These are phyloP conservation scores for Phytophthora pistaciae DNA, from an alignment of 352 stramenopile genomes.

Conservation along the genomic window DNA sequence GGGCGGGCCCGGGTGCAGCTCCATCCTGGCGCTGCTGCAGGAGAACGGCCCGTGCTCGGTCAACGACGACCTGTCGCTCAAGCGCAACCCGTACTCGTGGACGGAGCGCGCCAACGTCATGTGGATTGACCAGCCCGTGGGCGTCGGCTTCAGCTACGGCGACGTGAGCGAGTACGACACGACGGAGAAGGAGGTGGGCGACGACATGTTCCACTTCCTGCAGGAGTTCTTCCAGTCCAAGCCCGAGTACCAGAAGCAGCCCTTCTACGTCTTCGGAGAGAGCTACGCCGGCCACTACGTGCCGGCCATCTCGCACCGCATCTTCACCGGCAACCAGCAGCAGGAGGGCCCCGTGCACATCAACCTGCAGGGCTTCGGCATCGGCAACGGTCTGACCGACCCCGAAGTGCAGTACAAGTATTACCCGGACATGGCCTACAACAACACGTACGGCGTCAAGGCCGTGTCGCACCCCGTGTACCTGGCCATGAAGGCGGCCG, in stretches of 20 bases:
- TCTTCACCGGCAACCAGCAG: conserved; percentile 81
- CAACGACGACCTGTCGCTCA: conserved; percentile 90
- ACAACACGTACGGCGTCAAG: conserved; percentile 90
- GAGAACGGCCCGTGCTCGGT: conserved; percentile 98
- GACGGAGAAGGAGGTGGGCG: conserved; percentile 93
- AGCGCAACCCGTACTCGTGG: conserved; percentile 93
- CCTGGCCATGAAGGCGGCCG: conserved; percentile 69
- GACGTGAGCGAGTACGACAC: conserved; percentile 88
- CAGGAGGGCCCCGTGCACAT: conserved; percentile 70
- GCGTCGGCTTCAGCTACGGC: conserved; percentile 96
- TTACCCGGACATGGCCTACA: conserved; percentile 91
- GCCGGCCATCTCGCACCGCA: conserved; percentile 78
- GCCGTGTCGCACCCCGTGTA: conserved; percentile 71
- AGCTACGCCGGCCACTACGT: conserved; percentile 96
- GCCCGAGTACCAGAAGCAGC: conserved; percentile 90
- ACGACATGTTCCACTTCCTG: conserved; percentile 97
- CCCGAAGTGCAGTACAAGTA: conserved; percentile 92
- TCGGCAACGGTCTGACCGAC: conserved; percentile 97
- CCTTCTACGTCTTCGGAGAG: conserved; percentile 96
- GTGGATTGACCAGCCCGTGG: conserved; percentile 97
- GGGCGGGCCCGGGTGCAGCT: conserved; percentile 96
- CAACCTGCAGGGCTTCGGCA: conserved; percentile 93
- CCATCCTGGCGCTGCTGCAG: conserved; percentile 92
- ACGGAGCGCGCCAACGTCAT: conserved; percentile 95
- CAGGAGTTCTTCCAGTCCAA: conserved; percentile 93